Conservation (phyloP, 176 grass and related monocot genomes). For the Cenchrus purpureus region DNA sequence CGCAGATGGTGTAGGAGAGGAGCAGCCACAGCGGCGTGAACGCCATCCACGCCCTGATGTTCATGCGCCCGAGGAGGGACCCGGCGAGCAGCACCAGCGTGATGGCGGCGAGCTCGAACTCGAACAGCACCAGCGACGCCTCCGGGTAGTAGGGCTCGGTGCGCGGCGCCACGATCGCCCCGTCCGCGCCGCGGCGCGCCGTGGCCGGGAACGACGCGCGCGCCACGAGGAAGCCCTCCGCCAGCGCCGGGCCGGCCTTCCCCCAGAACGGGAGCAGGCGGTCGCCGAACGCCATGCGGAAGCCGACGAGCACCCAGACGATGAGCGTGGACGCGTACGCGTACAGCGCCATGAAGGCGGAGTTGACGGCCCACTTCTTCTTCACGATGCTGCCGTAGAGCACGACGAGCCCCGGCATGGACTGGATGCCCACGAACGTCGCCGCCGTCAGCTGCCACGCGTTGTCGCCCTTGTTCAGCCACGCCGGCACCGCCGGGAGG, state of each 20-base stretch:
- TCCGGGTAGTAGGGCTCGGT: neutral
- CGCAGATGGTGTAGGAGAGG: conserved; percentile 72
- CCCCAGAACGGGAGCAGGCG: conserved; percentile 77
- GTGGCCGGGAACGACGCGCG: neutral
- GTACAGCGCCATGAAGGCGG: conserved; percentile 87
- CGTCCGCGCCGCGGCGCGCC: neutral
- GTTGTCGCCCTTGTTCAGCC: conserved; percentile 90
- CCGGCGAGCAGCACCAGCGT: conserved; percentile 42
- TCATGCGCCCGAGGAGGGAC: conserved; percentile 75
- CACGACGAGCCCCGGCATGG: conserved; percentile 72
- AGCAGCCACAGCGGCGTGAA: conserved; percentile 77
- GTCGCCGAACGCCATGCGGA: conserved; percentile 80
- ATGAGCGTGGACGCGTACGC: conserved; percentile 76
- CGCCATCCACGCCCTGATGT: conserved; percentile 82
- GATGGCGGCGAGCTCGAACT: conserved; percentile 60
- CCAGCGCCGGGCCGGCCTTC: conserved; percentile 31
- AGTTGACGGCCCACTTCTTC: conserved; percentile 85
- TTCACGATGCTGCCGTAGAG: conserved; percentile 87
- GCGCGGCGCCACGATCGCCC: conserved; percentile 19
- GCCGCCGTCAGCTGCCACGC: conserved; percentile 67
- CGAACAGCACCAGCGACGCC: conserved; percentile 54
- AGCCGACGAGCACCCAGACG: conserved; percentile 71
- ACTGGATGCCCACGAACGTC: conserved; percentile 13
- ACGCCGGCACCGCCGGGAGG: conserved; percentile 45
- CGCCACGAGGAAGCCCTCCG: neutral